Conservation (phyloP, 2,329 filamentous ascomycete species). For the Macroventuria anomochaeta region DNA sequence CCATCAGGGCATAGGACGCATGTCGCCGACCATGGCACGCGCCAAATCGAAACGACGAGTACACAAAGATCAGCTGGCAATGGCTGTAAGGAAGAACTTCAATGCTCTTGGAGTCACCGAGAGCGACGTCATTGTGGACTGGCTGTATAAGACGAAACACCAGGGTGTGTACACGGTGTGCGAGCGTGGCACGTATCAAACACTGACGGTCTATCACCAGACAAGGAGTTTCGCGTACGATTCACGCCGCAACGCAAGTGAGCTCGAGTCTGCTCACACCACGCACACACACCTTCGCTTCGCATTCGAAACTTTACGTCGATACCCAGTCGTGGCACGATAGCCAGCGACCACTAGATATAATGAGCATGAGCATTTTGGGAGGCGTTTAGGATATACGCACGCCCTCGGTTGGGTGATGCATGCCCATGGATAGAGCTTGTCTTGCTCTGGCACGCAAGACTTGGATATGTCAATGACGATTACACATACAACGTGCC, state of each 20-base stretch:
- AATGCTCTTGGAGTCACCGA: conserved; percentile 80
- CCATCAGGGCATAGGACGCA: conserved; percentile 67
- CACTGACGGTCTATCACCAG: conserved; percentile 35
- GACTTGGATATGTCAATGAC: conserved; percentile 11
- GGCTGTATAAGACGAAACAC: conserved; percentile 73
- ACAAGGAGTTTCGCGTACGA: conserved; percentile 56
- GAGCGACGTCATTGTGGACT: conserved; percentile 81
- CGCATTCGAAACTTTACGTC: conserved; percentile 41
- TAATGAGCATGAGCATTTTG: conserved; percentile 44
- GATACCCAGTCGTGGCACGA: conserved; percentile 42
- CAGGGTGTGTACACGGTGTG: conserved; percentile 54
- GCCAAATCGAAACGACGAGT: conserved; percentile 69
- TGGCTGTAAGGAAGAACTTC: conserved; percentile 80
- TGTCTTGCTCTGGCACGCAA: not conserved
- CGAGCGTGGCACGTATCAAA: not conserved
- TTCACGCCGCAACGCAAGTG: conserved; percentile 50
- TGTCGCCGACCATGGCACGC: conserved; percentile 78
- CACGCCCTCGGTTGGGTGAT: conserved; percentile 12
- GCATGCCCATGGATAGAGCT: conserved; percentile 11
- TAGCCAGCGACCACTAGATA: conserved; percentile 31
- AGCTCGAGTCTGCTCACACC: conserved; percentile 20
- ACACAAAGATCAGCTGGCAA: conserved; percentile 74
- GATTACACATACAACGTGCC: conserved; percentile 11
- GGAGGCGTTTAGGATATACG: conserved; percentile 34
- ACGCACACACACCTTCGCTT: conserved; percentile 21